Base-by-base conservation (phyloP, 2,329 filamentous ascomycete genomes). In the Fusarium sarcochroum region DNA sequence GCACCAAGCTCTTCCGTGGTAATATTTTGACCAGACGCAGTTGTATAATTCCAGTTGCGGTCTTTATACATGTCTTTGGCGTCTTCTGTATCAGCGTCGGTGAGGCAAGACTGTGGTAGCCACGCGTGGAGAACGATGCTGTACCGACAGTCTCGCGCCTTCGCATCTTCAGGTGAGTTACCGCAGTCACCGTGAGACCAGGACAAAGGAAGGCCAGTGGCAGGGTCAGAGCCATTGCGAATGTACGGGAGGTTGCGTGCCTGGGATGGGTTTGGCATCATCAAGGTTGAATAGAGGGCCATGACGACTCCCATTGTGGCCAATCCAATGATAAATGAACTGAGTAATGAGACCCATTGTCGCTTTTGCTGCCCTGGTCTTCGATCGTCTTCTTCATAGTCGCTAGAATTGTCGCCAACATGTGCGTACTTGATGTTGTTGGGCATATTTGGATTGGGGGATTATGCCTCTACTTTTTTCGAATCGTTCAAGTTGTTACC, bases 151-250 rank as follows among this genome's bases (percentile, higher is more conserved):
- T 21, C 38, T 23, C 27, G 37, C 15, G 46, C 20, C n/a, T 23
- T 44, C 15, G 54, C 54, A 7, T 44, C 54, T 20, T 57, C 11
- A 5, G 46, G 54, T 2, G 54, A 57, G 46, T 57, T 57, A 5
- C 54, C 54, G 7, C 54, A 57, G 21, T 57, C 54, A 4, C 54
- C 54, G 10, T 57, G 54, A 8, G 54, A 50, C 54, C 54, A 57
- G 6, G 54, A 57, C 4, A 50, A n/a, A 17, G 54, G 54, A 11
- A 57, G 54, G 5, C 54, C 54, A 21, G 54, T 57, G 9, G 3
- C 14, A 2, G 54, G 20, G n/a, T 57, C 54, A 13, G 54, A 57
- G 30, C 54, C 54, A 4, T 30, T 44, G 20, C 14, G 45, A 18
- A 20, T 35, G 11, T 57, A 9, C 7, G 54, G 54, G 17, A 57